Base-by-base conservation (phyloP, 2,329 filamentous ascomycete species). In the Hypoxylon sp. region DNA sequence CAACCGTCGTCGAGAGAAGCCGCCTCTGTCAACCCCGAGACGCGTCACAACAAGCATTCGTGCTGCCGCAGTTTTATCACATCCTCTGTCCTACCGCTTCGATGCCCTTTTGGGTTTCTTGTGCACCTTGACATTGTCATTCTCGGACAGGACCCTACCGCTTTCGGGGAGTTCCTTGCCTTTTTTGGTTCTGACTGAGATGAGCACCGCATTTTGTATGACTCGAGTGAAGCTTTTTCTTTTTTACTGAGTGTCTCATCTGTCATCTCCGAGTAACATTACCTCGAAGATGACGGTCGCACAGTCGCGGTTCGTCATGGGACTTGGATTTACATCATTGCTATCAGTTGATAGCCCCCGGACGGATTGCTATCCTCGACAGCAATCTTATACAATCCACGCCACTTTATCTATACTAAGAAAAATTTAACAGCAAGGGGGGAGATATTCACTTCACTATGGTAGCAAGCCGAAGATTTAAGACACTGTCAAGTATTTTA, bases 221-320 rank as follows among this genome's bases (percentile, higher is more conserved):
- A 63, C 62, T 56, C 10, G 52, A 62, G 49, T 54, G 54, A 61
- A 58, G 61, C 54, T 44, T 65, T 44, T n/a, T n/a, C 58, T 51
- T 44, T 65, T 65, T 47, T 56, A 55, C 62, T 65, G 54, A 66
- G 58, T 50, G 56, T 64, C 56, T 62, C 62, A 67, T 56, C 60
- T 60, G 57, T 62, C 68, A 70, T 62, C 62, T 68, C 59, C 57
- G 61, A 64, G 53, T 59, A 58, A 58, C 62, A 64, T 60, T 59
- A 54, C 64, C 59, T 67, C 59, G 61, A 64, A 47, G 50, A 51
- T 46, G 17, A 19, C 28, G 10, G 65, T 58, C 61, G 62, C 62
- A 65, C 65, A 41, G 30, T 56, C 32, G 10, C 6, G 13, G 37
- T 41, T 53, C 46, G 47, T 57, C 59, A 65, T 44, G 57, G 56